Base-by-base conservation (phyloP, 164 flowering plant genomes). In the Vitis amurensis region DNA sequence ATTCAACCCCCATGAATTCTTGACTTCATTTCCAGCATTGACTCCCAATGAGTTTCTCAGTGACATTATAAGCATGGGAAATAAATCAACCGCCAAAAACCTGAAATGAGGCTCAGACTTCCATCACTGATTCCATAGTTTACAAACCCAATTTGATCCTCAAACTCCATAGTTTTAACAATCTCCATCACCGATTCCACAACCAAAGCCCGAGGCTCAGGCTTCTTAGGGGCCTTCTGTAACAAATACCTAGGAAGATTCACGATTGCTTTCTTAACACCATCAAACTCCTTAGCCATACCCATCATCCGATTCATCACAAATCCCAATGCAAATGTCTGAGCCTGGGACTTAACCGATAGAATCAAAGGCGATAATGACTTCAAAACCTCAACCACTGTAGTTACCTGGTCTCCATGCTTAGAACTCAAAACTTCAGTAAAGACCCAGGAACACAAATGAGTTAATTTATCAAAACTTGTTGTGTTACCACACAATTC, bases 101-200 rank as follows among this genome's bases (percentile, higher is more conserved):
- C 99, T 87, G 9, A 87, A 80, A 9, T 80, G 83, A 10, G 85
- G n/a, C n/a, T n/a, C n/a, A n/a, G n/a, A n/a, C n/a, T n/a, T n/a
- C n/a, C n/a, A n/a, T n/a, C n/a, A n/a, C n/a, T n/a, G n/a, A n/a
- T n/a, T n/a, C n/a, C n/a, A n/a, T n/a, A n/a, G n/a, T n/a, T 90
- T 23, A 73, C 89, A 84, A 93, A 93, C 17, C 73, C 89, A 50
- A 85, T 30, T 70, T 19, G 23, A 68, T 90, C 88, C 6, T 71
- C 79, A 11, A 72, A 71, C 12, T 88, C 94, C 88, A 93, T 74
- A 10, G 74, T 81, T 63, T 68, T 71, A 69, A 95, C 90, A 59
- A 93, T 76, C 79, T 90, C 89, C 81, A 87, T 78, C 7, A 95
- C 85, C 0, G 93, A 83, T 58, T 95, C 99, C 52, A 89, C 97